A percentile compares a stretch with the other conserved stretches of the same genome.
Evolutionary conservation across 768 basidiomycete genomes (phyloP).

Genomic region (Serendipita vermifera): DNA sequence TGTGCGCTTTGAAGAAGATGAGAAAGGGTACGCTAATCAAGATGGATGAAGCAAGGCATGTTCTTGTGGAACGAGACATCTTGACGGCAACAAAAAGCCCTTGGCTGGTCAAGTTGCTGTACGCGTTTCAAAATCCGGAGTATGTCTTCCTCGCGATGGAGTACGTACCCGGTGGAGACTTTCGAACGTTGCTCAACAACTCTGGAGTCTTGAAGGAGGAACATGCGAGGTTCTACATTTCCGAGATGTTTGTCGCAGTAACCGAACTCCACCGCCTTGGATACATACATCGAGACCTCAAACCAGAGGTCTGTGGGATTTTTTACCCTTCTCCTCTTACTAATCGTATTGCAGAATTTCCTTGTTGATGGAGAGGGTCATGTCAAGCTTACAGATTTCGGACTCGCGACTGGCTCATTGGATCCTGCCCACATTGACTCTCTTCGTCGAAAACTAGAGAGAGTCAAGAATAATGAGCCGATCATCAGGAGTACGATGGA

Average conservation of each 20-base stretch:
- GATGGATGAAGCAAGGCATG: slow-evolving; percentile 98
- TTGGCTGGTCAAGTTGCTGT: slow-evolving; percentile 88
- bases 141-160: slow-evolving; percentile 98
- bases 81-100: slow-evolving; percentile 94
- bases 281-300: slow-evolving; percentile 95
- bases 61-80: slow-evolving; percentile 95
- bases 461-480: slow-evolving; percentile 86
- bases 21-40: slow-evolving; percentile 84
- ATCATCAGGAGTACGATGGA: slow-evolving; percentile 87
- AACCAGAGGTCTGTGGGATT: slow-evolving; percentile 67
- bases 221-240: slow-evolving; percentile 91
- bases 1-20: slow-evolving; percentile 98
- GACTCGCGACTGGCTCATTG: slow-evolving; percentile 88
- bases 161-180: slow-evolving; percentile 97
- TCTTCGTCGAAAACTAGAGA: slow-evolving; percentile 90
- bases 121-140: slow-evolving; percentile 90
- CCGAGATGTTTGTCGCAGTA: slow-evolving; percentile 94
- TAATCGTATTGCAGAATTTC: slow-evolving; percentile 59
- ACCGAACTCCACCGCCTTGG: slow-evolving; percentile 93
- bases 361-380: slow-evolving; percentile 90
- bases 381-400: slow-evolving; percentile 96
- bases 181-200: slow-evolving; percentile 93
- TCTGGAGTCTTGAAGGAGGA: slow-evolving; percentile 96
- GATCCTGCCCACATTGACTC: slow-evolving; percentile 93
- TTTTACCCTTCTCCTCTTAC: neutral